Conservation (phyloP, 2,329 filamentous ascomycete genomes). For the Ustilaginoidea virens region DNA sequence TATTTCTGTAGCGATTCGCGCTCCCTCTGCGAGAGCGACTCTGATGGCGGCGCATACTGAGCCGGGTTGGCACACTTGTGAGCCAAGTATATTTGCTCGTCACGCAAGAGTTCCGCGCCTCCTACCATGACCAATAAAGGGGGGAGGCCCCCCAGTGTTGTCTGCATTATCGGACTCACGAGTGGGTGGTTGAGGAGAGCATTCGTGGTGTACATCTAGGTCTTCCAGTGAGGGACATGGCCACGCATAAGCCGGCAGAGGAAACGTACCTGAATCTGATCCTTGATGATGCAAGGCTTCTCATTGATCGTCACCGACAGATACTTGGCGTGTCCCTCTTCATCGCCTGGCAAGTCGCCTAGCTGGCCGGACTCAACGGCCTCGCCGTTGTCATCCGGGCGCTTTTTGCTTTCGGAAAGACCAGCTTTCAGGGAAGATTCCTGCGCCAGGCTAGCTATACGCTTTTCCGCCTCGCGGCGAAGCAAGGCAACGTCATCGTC, state of each 20-base stretch:
- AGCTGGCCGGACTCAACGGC: slow-evolving; percentile 12
- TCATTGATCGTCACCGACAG: slow-evolving; percentile 59
- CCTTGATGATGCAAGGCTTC: slow-evolving; percentile 56
- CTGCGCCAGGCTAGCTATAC: slow-evolving; percentile 8
- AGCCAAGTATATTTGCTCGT: slow-evolving; percentile 89
- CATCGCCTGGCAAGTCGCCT: slow-evolving; percentile 8
- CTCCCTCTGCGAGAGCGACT: slow-evolving; percentile 46
- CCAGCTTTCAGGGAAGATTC: slow-evolving; percentile 15
- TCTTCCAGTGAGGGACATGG: slow-evolving; percentile 8
- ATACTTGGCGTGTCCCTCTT: slow-evolving; percentile 15
- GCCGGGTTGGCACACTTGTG: slow-evolving; percentile 83
- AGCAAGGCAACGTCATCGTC: slow-evolving; percentile 51
- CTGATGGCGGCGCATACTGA: slow-evolving; percentile 55
- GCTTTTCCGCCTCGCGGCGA: slow-evolving; percentile 25
- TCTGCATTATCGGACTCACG: slow-evolving; percentile 77
- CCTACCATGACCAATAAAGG: slow-evolving; percentile 77
- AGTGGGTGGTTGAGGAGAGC: slow-evolving; percentile 72
- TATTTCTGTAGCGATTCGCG: slow-evolving; percentile 47
- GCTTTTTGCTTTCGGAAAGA: background rate
- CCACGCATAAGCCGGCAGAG: too few species aligned
- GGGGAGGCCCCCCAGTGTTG: slow-evolving; percentile 77
- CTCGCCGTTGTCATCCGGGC: slow-evolving; percentile 10
- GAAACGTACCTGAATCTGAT: slow-evolving; percentile 67
- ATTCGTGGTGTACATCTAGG: slow-evolving; percentile 63
- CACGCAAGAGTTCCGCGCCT: slow-evolving; percentile 75